These are phyloP conservation scores for Bothia castanella DNA, from an alignment of 1,284 basidiomycete genomes.

Conservation along the genomic window DNA sequence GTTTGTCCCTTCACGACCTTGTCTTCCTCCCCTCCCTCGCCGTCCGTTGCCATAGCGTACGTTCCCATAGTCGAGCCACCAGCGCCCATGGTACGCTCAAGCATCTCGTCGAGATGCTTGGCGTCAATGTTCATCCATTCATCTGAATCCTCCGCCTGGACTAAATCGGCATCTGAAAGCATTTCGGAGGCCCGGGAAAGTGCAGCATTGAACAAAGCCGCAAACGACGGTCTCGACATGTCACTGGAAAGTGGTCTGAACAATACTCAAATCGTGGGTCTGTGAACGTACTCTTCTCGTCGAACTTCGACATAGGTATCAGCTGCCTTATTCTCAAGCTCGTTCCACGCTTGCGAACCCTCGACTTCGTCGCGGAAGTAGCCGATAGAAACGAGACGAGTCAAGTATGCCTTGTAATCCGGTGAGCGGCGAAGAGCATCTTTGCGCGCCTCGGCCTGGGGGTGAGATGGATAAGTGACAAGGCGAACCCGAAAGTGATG, in stretches of 20 bases:
- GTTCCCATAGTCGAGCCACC: slow-evolving; percentile 21
- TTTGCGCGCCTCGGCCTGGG: slow-evolving; percentile 58
- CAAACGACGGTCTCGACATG: slow-evolving; percentile 66
- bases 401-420: slow-evolving; percentile 67
- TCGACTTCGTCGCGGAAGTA: slow-evolving; percentile 77
- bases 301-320: slow-evolving; percentile 61
- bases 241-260: slow-evolving; percentile 39
- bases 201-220: slow-evolving; percentile 64
- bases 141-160: slow-evolving; percentile 58
- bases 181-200: slow-evolving; percentile 40
- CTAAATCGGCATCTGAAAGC: slow-evolving; percentile 12
- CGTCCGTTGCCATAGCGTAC: slow-evolving; percentile 48
- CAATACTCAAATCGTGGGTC: background rate
- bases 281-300: slow-evolving; percentile 57
- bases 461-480: background rate
- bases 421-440: slow-evolving; percentile 61
- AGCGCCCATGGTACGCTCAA: slow-evolving; percentile 37
- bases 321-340: slow-evolving; percentile 67
- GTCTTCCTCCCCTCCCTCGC: slow-evolving; percentile 42
- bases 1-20: slow-evolving; percentile 60
- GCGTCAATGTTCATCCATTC: slow-evolving; percentile 71
- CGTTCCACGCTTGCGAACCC: slow-evolving; percentile 73
- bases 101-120: slow-evolving; percentile 59
- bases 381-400: slow-evolving; percentile 55
- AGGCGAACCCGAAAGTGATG: background rate